A percentile compares a stretch with the other conserved stretches of the same genome.
phyloP scores from a whole-genome alignment of 305 asterid species.

The Rubia peregrina region DNA sequence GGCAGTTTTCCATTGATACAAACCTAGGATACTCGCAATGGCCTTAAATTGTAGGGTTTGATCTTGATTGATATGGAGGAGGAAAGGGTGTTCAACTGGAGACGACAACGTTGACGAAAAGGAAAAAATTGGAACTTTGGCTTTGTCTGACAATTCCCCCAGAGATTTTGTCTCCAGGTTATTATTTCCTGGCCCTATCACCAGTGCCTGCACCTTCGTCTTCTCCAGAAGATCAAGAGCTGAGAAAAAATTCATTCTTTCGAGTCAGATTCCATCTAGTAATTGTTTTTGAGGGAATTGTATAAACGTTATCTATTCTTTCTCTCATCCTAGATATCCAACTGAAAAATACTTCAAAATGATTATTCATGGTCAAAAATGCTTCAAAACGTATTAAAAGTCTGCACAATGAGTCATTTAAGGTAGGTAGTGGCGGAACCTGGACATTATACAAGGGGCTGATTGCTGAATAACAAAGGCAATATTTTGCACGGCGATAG shows the following conservation, averaged over 20 bases:
- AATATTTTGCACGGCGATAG: too few species aligned
- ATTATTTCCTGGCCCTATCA: conserved; percentile 26
- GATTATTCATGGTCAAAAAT: too few species aligned
- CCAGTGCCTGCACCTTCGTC: conserved; percentile 27
- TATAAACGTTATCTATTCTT: too few species aligned
- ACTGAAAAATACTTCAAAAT: too few species aligned
- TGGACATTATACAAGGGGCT: too few species aligned
- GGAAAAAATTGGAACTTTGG: conserved; percentile 31
- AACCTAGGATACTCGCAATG: conserved; percentile 23
- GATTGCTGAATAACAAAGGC: too few species aligned
- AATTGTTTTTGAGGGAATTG: not conserved
- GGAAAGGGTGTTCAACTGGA: conserved; percentile 22
- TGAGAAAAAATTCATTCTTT: conserved; percentile 5
- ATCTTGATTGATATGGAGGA: conserved; percentile 31
- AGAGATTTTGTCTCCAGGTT: conserved; percentile 24
- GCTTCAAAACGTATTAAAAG: too few species aligned
- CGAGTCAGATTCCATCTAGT: not conserved
- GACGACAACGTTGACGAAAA: conserved; percentile 21
- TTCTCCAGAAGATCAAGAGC: conserved; percentile 38
- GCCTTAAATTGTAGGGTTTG: conserved; percentile 29
- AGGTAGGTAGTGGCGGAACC: too few species aligned
- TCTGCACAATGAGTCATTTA: too few species aligned
- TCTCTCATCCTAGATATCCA: too few species aligned
- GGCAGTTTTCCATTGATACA: conserved; percentile 31
- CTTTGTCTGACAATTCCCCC: conserved; percentile 24